Evolutionary conservation across 257 asterid genomes (phyloP), one percentile per base, ranked within the genome.

Genomic region (Hygrophila difformis): DNA sequence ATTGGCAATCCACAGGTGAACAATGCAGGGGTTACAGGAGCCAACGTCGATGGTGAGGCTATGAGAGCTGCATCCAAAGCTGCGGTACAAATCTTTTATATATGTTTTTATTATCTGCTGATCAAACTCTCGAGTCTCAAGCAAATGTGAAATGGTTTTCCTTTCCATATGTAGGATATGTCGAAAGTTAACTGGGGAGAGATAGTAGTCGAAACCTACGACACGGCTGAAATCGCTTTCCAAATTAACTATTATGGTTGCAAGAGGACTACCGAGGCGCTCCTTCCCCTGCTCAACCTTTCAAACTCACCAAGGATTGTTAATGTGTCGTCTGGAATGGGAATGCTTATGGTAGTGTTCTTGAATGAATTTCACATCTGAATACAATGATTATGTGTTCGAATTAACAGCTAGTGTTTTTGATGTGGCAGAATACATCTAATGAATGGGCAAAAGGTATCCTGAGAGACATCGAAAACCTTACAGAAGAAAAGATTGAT

Each of bases 281-380:
- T 70, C 26, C 20, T 63, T 28, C 78, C 78, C n/a, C 60, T 70
- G 8, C 75, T 74, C 15, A 68, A 66, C 8, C 24, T 56, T 12
- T 74, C 75, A 4, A 50, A 66, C 37, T 70, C 75, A 3, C 72
- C 78, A 23, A 62, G 68, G 51, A 70, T 74, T 13, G 78, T 74
- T 16, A 74, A 74, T 55, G 70, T 74, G 18, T 66, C 75, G 41
- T 69, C 78, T 5, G 1, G 12, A 12, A 9, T 5, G 52, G 82
- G 82, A 6, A 23, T 21, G 37, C 42, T 74, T 2, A 26, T 50
- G 60, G 75, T 69, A 39, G n/a, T 33, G 2, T 41, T 12, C 12
- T 4, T 33, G 12, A 5, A 33, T 5, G 37, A 9, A 5, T 2
- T 33, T 33, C 10, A 9, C 37, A 33, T 24, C 7, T 33, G 37